Percentiles rank a stretch among this genome's conserved stretches.
Evolutionary conservation across 805 yeast genomes (phyloP).

Genomic region (Tetrapisispora arboricola): DNA sequence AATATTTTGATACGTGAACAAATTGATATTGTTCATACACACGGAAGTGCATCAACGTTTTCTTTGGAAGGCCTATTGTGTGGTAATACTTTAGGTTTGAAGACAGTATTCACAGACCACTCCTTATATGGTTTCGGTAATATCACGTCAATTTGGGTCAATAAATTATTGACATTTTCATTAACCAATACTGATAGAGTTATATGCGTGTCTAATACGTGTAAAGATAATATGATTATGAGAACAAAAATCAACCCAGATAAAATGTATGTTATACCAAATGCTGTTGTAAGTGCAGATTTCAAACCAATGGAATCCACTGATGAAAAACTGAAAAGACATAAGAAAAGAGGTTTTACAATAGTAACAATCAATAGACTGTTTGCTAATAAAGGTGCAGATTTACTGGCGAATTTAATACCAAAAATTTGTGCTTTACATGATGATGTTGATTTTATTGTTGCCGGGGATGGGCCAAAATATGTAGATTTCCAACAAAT

Average conservation of each 20-base stretch:
- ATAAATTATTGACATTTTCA: constrained; percentile 75
- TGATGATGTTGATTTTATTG: constrained; percentile 59
- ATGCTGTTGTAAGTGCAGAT: constrained; percentile 82
- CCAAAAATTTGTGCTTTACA: constrained; percentile 67
- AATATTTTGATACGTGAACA: constrained; percentile 77
- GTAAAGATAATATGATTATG: constrained; percentile 90
- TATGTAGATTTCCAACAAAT: constrained; percentile 90
- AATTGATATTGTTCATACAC: constrained; percentile 89
- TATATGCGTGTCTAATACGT: constrained; percentile 93
- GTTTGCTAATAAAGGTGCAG: constrained; percentile 96
- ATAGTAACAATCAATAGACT: constrained; percentile 85
- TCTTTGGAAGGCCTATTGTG: constrained; percentile 91
- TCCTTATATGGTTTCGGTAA: constrained; percentile 91
- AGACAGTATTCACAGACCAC: constrained; percentile 91
- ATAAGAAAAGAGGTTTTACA: constrained; percentile 41
- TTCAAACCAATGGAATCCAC: constrained; percentile 40
- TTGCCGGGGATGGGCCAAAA: constrained; percentile 97
- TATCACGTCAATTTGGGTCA: constrained; percentile 72
- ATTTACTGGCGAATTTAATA: constrained; percentile 68
- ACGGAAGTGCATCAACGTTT: constrained; percentile 77
- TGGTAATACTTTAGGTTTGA: constrained; percentile 84
- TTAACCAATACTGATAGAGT: constrained; percentile 81
- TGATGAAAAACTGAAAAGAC: constrained; percentile 1
- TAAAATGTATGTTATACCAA: constrained; percentile 82
- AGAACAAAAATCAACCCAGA: constrained; percentile 75